These are phyloP conservation scores for Mycena crocata DNA, from an alignment of 768 basidiomycete species.

Conservation along the genomic window DNA sequence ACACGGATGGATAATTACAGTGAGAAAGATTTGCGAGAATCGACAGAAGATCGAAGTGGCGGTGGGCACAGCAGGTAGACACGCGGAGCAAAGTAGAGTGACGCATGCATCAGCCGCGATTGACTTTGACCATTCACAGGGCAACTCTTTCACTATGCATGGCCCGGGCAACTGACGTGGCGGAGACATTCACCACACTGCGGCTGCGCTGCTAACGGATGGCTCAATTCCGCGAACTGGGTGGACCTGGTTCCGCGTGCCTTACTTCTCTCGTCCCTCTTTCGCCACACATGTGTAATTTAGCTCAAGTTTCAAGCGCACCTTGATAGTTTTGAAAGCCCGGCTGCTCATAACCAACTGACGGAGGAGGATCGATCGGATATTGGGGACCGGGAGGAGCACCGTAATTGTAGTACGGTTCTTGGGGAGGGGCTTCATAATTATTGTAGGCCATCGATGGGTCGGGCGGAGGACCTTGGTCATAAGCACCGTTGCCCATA, in stretches of 20 bases:
- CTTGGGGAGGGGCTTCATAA: slow-evolving; percentile 73
- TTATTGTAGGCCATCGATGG: slow-evolving; percentile 73
- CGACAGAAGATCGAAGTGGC: slow-evolving; percentile 54
- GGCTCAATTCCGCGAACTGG: slow-evolving; percentile 46
- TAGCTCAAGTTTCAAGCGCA: slow-evolving; percentile 84
- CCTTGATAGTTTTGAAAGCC: slow-evolving; percentile 78
- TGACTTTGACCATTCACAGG: slow-evolving; percentile 40
- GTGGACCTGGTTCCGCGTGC: slow-evolving; percentile 61
- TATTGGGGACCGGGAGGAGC: slow-evolving; percentile 64
- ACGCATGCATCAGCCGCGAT: slow-evolving; percentile 42
- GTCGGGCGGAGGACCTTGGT: slow-evolving; percentile 72
- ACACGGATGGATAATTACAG: slow-evolving; percentile 62
- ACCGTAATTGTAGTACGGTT: slow-evolving; percentile 72
- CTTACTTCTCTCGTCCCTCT: slow-evolving; percentile 50
- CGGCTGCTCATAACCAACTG: slow-evolving; percentile 64
- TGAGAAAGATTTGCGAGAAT: slow-evolving; percentile 57
- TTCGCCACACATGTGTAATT: slow-evolving; percentile 52
- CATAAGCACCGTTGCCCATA: slow-evolving; percentile 68
- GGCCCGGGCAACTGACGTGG: slow-evolving; percentile 39
- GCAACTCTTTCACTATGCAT: slow-evolving; percentile 30
- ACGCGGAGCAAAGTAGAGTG: slow-evolving; percentile 50
- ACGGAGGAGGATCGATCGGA: slow-evolving; percentile 54
- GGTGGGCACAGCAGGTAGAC: slow-evolving; percentile 57
- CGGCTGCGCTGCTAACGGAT: slow-evolving; percentile 48
- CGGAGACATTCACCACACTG: slow-evolving; percentile 51